Conservation (phyloP, 805 yeast species). For the Phaffomyces opuntiae region DNA sequence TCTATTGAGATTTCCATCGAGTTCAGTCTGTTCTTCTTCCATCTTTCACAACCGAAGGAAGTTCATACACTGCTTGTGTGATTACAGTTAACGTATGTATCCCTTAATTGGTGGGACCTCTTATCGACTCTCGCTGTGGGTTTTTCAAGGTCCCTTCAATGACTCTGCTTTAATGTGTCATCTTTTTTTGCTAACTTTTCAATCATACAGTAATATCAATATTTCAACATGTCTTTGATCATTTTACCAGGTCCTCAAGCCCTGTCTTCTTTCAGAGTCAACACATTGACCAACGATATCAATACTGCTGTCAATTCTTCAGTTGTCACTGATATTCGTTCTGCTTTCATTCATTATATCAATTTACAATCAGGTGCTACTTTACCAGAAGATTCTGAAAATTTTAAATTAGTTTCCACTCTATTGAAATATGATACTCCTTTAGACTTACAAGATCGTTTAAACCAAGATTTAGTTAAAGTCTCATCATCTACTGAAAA, state of each 20-base stretch:
- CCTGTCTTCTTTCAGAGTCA: conserved; percentile 78
- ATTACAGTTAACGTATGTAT: not conserved
- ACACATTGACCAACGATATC: conserved; percentile 63
- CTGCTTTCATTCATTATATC: conserved; percentile 78
- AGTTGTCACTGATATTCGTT: conserved; percentile 61
- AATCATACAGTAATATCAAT: too few relatives aligned
- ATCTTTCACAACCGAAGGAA: not conserved
- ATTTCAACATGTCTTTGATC: conserved; percentile 32
- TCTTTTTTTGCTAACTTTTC: not conserved
- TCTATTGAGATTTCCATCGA: not conserved
- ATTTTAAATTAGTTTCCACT: conserved; percentile 45
- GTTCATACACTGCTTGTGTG: not conserved
- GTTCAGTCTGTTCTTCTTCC: not conserved
- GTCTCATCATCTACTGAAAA: conserved; percentile 26
- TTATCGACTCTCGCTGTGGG: not conserved
- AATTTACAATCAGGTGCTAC: conserved; percentile 38
- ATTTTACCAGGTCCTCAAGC: conserved; percentile 86
- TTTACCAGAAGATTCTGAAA: conserved; percentile 21
- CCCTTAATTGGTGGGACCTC: not conserved
- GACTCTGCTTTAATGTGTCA: not conserved
- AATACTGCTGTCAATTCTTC: conserved; percentile 59
- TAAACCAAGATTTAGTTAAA: conserved; percentile 34
- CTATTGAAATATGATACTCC: conserved; percentile 72
- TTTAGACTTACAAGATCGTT: conserved; percentile 44
- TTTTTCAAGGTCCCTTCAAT: not conserved